A percentile compares a stretch with the other conserved stretches of the same genome.
Conservation (phyloP, 1,284 basidiomycete species). For the Golubevia sp. region DNA sequence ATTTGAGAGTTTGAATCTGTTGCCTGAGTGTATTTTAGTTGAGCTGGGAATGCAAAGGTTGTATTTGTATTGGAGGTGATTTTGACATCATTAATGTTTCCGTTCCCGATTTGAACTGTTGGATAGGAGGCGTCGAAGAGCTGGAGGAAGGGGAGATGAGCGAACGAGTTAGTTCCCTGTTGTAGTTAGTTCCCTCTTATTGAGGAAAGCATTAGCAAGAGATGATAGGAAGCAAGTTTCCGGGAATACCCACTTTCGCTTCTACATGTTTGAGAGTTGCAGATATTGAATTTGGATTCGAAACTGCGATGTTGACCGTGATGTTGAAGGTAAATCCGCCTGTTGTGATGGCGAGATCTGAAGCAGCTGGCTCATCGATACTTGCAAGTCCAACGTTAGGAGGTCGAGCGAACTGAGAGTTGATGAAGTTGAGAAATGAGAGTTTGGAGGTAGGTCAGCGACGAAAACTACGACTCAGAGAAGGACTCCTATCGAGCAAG, state of each 20-base stretch:
- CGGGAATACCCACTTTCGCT: slow-evolving; percentile 20
- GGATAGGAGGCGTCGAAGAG: slow-evolving; percentile 33
- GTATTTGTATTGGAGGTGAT: slow-evolving; percentile 73
- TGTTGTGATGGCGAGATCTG: slow-evolving; percentile 23
- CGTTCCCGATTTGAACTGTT: slow-evolving; percentile 30
- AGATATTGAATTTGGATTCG: slow-evolving; percentile 5
- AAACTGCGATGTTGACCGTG: slow-evolving; percentile 18
- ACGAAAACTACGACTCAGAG: too few relatives aligned
- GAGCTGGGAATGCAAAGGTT: slow-evolving; percentile 80
- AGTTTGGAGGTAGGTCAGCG: too few relatives aligned
- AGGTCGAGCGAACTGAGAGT: not conserved
- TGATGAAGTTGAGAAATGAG: not conserved
- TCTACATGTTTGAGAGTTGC: slow-evolving; percentile 37
- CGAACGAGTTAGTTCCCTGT: too few relatives aligned
- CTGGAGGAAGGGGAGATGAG: not conserved
- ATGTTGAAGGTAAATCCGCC: slow-evolving; percentile 38
- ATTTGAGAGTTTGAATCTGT: slow-evolving; percentile 70
- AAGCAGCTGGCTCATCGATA: not conserved
- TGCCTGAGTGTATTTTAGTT: slow-evolving; percentile 72
- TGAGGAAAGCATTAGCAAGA: too few relatives aligned
- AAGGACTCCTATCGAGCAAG: too few relatives aligned
- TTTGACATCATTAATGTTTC: slow-evolving; percentile 65
- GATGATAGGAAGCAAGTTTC: too few relatives aligned
- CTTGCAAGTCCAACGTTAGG: not conserved
- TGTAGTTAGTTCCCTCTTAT: too few relatives aligned